Base-by-base conservation (phyloP, 148 eudicot genomes). In the Hydrangea macrophylla region DNA sequence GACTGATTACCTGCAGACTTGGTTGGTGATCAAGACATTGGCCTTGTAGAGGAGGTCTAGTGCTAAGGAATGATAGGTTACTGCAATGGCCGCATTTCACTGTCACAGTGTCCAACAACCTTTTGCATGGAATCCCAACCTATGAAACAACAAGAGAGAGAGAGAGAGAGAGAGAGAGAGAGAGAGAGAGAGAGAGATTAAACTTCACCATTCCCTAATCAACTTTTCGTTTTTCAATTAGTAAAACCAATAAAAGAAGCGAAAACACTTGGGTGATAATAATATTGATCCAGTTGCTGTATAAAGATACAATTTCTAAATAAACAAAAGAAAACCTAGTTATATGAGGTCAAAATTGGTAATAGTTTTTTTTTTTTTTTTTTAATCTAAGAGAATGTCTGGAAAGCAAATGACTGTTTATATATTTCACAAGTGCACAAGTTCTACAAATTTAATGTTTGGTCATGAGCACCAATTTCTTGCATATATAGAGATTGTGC, bases 21-120 rank as follows among this genome's bases (percentile, higher is more conserved):
- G 81, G 40, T 35, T 77, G 82, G 45, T 81, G 86, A 58, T 83
- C 86, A 54, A 66, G 65, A 67, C 39, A 76, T 39, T 77, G 83
- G 12, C 71, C 81, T 81, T 84, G 88, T 53, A 71, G 73, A 39
- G 86, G 88, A 62, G 95, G 86, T 68, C 90, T 80, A 7, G 90
- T 77, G 83, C 84, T 88, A 7, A 94, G 86, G 50, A 88, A 90
- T 9, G 98, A 94, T 62, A 94, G 82, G 76, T 90, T 90, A 45
- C 97, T 85, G 74, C 98, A 94, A 62, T 94, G 98, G 17, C 98
- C 98, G 58, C 98, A 94, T 75, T 90, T 94, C 69, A 94, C 98
- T 42, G 96, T 94, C 79, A 94, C 92, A 1, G 98, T 94, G 50
- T 94, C 98, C 80, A 90, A 18, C 80, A 94, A 67, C 85, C 96